These are phyloP conservation scores for Penicillium palitans DNA, from an alignment of 2,329 filamentous ascomycete species.

Conservation along the genomic window DNA sequence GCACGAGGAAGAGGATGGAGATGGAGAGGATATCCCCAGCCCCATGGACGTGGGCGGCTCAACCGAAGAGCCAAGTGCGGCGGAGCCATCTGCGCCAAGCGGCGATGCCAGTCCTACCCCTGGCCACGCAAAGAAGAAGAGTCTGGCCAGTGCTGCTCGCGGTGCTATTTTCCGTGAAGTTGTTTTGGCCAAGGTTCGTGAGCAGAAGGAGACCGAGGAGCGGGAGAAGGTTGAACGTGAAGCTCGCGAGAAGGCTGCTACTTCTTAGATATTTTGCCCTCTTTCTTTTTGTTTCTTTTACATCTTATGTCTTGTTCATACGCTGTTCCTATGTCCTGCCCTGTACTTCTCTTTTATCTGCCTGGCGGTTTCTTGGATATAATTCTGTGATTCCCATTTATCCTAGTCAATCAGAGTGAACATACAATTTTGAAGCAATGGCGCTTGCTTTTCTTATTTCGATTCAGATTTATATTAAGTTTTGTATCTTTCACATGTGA, in stretches of 20 bases:
- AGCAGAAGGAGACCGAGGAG: conserved; percentile 86
- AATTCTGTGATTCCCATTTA: conserved; percentile 35
- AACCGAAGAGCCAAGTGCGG: conserved; percentile 41
- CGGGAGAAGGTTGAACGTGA: conserved; percentile 66
- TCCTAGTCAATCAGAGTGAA: conserved; percentile 18
- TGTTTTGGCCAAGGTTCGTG: conserved; percentile 87
- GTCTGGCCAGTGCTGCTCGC: conserved; percentile 60
- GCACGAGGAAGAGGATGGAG: conserved; percentile 84
- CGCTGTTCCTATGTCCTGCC: conserved; percentile 11
- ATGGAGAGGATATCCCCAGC: conserved; percentile 67
- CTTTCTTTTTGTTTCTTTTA: conserved; percentile 3
- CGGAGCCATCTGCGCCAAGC: conserved; percentile 18
- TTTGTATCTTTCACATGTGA: no score
- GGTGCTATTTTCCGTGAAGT: conserved; percentile 89
- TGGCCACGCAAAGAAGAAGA: conserved; percentile 48
- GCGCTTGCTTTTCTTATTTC: background rate
- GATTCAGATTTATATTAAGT: background rate
- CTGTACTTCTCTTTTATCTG: conserved; percentile 13
- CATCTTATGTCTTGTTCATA: conserved; percentile 10
- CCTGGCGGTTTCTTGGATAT: conserved; percentile 30
- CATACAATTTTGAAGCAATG: background rate
- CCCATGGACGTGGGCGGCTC: conserved; percentile 59
- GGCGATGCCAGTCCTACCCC: conserved; percentile 23
- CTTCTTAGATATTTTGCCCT: conserved; percentile 16
- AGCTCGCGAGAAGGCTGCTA: conserved; percentile 44